A percentile compares a stretch with the other conserved stretches of the same genome.
Conservation (phyloP, 2,329 filamentous ascomycete species). For the Cercospora sp. region DNA sequence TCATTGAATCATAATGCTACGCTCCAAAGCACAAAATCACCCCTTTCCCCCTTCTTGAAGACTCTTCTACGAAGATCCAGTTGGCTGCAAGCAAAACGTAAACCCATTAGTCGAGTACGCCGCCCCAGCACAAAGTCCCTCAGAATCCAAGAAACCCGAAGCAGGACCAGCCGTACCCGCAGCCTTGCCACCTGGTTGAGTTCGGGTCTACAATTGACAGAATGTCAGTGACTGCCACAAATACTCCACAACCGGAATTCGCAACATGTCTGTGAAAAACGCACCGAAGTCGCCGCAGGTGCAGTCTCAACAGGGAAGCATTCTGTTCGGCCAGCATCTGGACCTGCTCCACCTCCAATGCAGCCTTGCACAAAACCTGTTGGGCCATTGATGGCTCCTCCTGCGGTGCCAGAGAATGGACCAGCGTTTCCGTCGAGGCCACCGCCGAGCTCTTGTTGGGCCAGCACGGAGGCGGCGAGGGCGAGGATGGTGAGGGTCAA, state of each 20-base stretch:
- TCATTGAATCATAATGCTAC: background rate
- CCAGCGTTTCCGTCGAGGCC: constrained; percentile 17
- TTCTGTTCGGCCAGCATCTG: constrained; percentile 13
- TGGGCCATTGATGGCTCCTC: constrained; percentile 23
- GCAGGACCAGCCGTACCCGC: constrained; percentile 19
- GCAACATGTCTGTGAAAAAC: background rate
- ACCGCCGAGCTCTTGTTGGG: constrained; percentile 21
- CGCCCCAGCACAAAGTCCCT: constrained; percentile 19
- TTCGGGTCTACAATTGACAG: background rate
- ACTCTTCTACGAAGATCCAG: constrained; percentile 1
- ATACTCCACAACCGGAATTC: no score
- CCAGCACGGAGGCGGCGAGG: constrained; percentile 4
- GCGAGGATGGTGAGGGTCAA: constrained; percentile 7
- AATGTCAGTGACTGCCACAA: background rate
- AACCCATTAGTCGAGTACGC: constrained; percentile 20
- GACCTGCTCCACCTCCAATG: constrained; percentile 14
- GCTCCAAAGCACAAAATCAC: background rate
- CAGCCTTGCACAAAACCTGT: constrained; percentile 23
- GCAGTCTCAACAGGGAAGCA: constrained; percentile 22
- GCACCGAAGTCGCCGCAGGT: constrained; percentile 17
- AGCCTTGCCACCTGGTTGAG: constrained; percentile 15
- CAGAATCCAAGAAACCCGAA: constrained; percentile 19
- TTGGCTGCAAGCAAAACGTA: constrained; percentile 21
- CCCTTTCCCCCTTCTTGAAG: background rate
- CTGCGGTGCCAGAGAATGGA: constrained; percentile 15